Conservation (phyloP, 2,329 filamentous ascomycete genomes). For the Teratosphaeriaceae sp. region DNA sequence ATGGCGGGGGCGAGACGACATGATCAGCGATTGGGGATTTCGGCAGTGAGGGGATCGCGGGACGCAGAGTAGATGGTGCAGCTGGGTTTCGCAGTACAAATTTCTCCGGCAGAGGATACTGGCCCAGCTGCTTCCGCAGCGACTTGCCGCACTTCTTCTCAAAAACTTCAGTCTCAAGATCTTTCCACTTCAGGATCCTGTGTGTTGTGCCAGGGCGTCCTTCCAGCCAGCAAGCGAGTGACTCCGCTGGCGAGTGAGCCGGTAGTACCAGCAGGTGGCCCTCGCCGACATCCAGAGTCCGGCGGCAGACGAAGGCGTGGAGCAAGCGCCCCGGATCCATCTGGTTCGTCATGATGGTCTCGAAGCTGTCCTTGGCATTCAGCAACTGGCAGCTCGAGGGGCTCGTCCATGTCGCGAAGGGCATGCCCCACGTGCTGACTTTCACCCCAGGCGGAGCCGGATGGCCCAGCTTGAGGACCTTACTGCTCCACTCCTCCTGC, state of each 20-base stretch:
- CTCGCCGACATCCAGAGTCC: constrained; percentile 8
- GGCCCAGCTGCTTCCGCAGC: constrained; percentile 10
- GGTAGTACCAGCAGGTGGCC: constrained; percentile 11
- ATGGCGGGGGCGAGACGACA: constrained; percentile 9
- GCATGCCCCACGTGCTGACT: no score
- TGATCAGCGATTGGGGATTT: background rate
- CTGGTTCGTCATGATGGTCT: constrained; percentile 9
- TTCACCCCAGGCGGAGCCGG: no score
- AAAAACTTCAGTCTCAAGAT: constrained; percentile 10
- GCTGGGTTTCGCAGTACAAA: constrained; percentile 9
- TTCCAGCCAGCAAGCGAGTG: constrained; percentile 13
- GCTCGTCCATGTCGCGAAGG: no score
- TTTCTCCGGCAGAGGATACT: constrained; percentile 12
- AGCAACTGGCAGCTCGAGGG: no score
- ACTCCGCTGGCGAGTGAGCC: constrained; percentile 10
- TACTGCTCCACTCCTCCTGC: no score
- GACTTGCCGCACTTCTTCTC: constrained; percentile 15
- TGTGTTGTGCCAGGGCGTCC: constrained; percentile 10
- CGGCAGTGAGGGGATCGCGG: constrained; percentile 1
- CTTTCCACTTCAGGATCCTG: constrained; percentile 11
- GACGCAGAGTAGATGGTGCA: background rate
- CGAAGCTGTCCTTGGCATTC: constrained; percentile 4
- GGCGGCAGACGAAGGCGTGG: constrained; percentile 14
- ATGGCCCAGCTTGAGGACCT: no score
- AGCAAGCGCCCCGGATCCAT: constrained; percentile 14